phyloP scores from a whole-genome alignment of 2,329 filamentous ascomycete genomes.

The Piedraia hortae region DNA sequence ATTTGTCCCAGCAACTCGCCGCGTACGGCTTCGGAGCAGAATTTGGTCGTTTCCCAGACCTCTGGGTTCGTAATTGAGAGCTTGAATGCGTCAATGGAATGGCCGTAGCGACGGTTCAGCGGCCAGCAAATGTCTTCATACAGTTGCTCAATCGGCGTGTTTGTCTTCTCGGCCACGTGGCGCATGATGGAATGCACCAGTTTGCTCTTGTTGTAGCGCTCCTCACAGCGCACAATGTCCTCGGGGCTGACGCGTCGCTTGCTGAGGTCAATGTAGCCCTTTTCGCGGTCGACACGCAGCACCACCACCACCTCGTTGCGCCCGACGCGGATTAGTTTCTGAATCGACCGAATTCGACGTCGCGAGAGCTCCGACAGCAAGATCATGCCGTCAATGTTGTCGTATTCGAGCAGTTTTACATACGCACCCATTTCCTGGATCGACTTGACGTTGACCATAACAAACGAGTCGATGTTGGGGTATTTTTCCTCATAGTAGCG shows the following conservation, averaged over 20 bases:
- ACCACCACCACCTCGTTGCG: constrained; percentile 97
- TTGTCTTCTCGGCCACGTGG: constrained; percentile 92
- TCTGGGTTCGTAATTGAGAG: constrained; percentile 95
- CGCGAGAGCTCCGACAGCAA: constrained; percentile 88
- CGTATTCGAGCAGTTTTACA: constrained; percentile 97
- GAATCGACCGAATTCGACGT: constrained; percentile 93
- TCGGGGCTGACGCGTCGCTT: constrained; percentile 95
- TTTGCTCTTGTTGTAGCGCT: constrained; percentile 99
- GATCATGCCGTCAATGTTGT: constrained; percentile 99
- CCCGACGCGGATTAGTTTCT: constrained; percentile 94
- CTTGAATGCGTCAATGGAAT: constrained; percentile 95
- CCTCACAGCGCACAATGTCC: constrained; percentile 94
- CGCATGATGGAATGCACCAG: constrained; percentile 98
- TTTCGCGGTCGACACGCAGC: constrained; percentile 96
- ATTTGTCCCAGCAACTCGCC: constrained; percentile 89
- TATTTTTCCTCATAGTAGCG: constrained; percentile 96
- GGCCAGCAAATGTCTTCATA: constrained; percentile 95
- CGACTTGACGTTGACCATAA: constrained; percentile 99
- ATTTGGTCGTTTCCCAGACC: constrained; percentile 79
- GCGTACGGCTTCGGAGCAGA: constrained; percentile 60
- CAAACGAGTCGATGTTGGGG: constrained; percentile 95
- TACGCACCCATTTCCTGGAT: constrained; percentile 99
- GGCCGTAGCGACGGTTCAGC: constrained; percentile 88
- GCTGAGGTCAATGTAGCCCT: constrained; percentile 94
- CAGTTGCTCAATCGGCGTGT: constrained; percentile 73